phyloP scores from a whole-genome alignment of 768 basidiomycete species.

The Cubamyces sp. region DNA sequence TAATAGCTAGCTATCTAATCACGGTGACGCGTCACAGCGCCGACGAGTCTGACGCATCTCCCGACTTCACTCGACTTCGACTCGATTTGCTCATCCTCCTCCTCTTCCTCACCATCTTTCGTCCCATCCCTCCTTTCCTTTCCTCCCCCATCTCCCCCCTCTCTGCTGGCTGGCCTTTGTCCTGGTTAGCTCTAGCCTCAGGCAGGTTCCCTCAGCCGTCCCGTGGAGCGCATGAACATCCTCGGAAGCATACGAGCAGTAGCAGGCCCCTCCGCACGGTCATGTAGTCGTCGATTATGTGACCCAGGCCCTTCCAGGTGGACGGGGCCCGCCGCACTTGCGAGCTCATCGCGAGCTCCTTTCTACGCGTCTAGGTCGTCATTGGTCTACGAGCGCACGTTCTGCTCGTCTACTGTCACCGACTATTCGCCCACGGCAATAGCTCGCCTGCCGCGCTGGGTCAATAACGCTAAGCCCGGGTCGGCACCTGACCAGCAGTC shows the following conservation, averaged over 20 bases:
- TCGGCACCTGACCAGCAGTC: constrained; percentile 15
- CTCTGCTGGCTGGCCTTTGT: neutral
- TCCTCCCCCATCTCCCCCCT: neutral
- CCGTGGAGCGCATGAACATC: constrained; percentile 31
- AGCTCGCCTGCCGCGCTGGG: constrained; percentile 38
- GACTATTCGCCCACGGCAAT: constrained; percentile 31
- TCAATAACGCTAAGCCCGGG: constrained; percentile 31
- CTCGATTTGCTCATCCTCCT: constrained; percentile 20
- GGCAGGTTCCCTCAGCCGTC: constrained; percentile 11
- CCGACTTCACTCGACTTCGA: constrained; percentile 10
- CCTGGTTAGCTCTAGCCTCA: constrained; percentile 3
- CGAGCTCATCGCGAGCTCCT: constrained; percentile 3
- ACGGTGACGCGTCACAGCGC: constrained; percentile 25
- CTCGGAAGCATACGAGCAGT: constrained; percentile 30
- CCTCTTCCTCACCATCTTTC: constrained; percentile 8
- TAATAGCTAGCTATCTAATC: constrained; percentile 1
- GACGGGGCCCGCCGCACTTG: constrained; percentile 4
- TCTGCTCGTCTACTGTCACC: constrained; percentile 33
- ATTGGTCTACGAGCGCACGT: constrained; percentile 25
- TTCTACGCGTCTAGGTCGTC: constrained; percentile 1
- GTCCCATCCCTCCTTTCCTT: neutral
- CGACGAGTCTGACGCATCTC: constrained; percentile 18
- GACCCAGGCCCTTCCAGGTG: constrained; percentile 32
- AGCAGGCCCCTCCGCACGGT: constrained; percentile 26
- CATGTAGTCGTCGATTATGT: constrained; percentile 31